Conservation (phyloP, 1,284 basidiomycete species). For the Cutaneotrichosporon cutaneum region DNA sequence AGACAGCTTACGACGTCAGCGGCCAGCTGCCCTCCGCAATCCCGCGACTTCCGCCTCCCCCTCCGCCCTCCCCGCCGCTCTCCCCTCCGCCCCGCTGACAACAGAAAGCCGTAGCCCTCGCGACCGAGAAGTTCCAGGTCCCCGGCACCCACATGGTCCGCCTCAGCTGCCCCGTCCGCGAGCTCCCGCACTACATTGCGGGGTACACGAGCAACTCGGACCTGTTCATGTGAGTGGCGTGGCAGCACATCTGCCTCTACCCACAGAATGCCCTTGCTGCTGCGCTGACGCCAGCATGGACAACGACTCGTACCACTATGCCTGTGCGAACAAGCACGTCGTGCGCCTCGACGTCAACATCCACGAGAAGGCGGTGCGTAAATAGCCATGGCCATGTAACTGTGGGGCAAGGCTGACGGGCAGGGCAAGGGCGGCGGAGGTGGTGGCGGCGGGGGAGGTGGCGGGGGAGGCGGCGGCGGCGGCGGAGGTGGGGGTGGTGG, state of each 20-base stretch:
- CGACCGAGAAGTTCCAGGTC: conserved; percentile 37
- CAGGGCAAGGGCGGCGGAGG: background rate
- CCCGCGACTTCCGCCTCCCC: too few species aligned
- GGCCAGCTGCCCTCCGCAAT: too few species aligned
- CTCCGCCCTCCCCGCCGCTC: background rate
- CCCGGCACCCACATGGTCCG: conserved; percentile 38
- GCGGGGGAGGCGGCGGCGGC: background rate
- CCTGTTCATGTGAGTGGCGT: conserved; percentile 41
- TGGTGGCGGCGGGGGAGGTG: conserved; percentile 6
- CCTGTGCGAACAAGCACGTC: conserved; percentile 46
- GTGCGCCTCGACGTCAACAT: conserved; percentile 41
- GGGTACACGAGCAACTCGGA: conserved; percentile 28
- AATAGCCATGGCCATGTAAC: background rate
- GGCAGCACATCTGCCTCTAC: too few species aligned
- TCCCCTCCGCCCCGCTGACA: background rate
- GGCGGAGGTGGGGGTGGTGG: conserved; percentile 10
- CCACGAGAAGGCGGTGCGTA: conserved; percentile 41
- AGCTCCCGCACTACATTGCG: conserved; percentile 33
- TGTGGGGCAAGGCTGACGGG: background rate
- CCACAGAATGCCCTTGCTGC: too few species aligned
- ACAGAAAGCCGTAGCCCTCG: conserved; percentile 44
- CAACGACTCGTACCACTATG: conserved; percentile 48
- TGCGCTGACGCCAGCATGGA: conserved; percentile 33
- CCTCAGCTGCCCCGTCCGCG: conserved; percentile 29
- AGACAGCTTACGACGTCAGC: too few species aligned